Base-by-base conservation (phyloP, 2,329 filamentous ascomycete species). In the Aspergillus phoenicis region DNA sequence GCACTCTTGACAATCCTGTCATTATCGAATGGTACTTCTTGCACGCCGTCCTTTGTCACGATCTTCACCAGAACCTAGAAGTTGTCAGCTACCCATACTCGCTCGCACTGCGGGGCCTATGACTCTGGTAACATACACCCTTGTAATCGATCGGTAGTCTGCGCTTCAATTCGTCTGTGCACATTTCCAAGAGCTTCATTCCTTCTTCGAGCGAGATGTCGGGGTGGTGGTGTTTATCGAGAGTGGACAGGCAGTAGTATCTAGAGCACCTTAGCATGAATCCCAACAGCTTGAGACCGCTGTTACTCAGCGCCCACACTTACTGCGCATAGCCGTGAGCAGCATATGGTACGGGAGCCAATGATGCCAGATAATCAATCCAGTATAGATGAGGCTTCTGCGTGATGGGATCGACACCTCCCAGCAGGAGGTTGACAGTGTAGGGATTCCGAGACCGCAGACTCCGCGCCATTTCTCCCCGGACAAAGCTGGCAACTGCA, bases 91-190 rank as follows among this genome's bases (percentile, higher is more conserved):
- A 56, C 59, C 67, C 47, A 64, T 62, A 33, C 56, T 15, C 26
- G 38, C 56, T 15, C 28, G 38, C 43, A 39, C 53, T 24, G 36
- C 26, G 20, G 53, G 55, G 64, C 59, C 20, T 26, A 26, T 13
- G 20, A 48, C 26, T 38, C 30, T 5, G 28, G 22, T 17, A 63
- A 73, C 88, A 71, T 71, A 97, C 91, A 41, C 95, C 95, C 85
- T 99, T 99, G 86, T 98, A 99, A 78, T 99, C 95, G 75, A 99
- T 93, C 62, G 95, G 95, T 84, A 99, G 86, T 80, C 96, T 87
- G 77, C 95, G 88, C 87, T 97, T 97, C 75, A 99, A 82, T 84
- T 99, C 95, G 77, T 98, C 93, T 68, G 91, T 95, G 82, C 95
- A 99, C 89, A 97, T 90, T 71, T 87, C 89, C 72, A 99, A 83